Percentiles rank a stretch among this genome's conserved stretches.
Conservation (phyloP, 2,329 filamentous ascomycete species). For the Byssothecium circinans region DNA sequence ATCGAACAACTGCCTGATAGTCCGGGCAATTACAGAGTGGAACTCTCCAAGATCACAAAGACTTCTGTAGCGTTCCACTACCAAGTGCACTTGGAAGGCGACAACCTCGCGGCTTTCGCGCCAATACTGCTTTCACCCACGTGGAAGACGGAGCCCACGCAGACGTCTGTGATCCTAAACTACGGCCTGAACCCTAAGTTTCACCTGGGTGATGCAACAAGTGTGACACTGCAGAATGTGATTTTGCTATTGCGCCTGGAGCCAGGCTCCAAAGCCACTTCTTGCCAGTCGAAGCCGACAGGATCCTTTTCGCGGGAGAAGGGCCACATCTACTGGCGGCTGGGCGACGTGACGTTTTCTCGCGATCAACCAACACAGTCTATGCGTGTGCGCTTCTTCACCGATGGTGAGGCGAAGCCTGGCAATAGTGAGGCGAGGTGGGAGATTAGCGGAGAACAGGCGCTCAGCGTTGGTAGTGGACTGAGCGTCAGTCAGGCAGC, state of each 20-base stretch:
- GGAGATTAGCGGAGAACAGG: slow-evolving; percentile 63
- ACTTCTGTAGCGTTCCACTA: slow-evolving; percentile 90
- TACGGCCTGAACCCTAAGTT: slow-evolving; percentile 81
- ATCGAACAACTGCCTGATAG: slow-evolving; percentile 69
- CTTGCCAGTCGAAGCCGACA: slow-evolving; percentile 74
- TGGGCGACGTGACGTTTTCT: slow-evolving; percentile 70
- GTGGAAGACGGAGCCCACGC: slow-evolving; percentile 83
- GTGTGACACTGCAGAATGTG: slow-evolving; percentile 71
- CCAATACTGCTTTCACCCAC: slow-evolving; percentile 73
- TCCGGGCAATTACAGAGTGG: slow-evolving; percentile 78
- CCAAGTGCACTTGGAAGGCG: slow-evolving; percentile 70
- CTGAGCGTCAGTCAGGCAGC: slow-evolving; percentile 57
- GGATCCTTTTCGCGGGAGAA: slow-evolving; percentile 80
- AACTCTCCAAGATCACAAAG: slow-evolving; percentile 69
- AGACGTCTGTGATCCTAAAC: slow-evolving; percentile 81
- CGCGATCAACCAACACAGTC: slow-evolving; percentile 65
- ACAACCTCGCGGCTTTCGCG: slow-evolving; percentile 60
- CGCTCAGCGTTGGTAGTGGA: slow-evolving; percentile 57
- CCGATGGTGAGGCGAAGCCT: slow-evolving; percentile 69
- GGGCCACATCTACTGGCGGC: slow-evolving; percentile 76
- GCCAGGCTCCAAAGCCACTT: slow-evolving; percentile 60
- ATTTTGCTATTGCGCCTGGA: slow-evolving; percentile 73
- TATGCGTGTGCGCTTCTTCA: slow-evolving; percentile 80
- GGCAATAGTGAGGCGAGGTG: slow-evolving; percentile 82
- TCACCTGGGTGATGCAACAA: slow-evolving; percentile 39